Percentiles rank a stretch among this genome's conserved stretches.
Conservation (phyloP, 225 moss, liverwort and hornwort species). For the Neckera pumila region DNA sequence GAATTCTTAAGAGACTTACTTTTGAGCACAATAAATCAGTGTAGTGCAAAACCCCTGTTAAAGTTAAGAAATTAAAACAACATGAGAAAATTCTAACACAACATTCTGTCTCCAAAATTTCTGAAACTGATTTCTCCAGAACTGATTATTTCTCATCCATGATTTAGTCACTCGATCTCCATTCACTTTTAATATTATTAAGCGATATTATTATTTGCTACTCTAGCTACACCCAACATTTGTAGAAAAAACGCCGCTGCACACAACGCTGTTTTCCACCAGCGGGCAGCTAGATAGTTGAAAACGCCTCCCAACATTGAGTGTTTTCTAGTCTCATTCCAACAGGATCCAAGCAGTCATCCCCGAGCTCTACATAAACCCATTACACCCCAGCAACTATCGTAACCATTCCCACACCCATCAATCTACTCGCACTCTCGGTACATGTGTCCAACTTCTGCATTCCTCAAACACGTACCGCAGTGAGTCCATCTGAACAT, state of each 20-base stretch:
- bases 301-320: not conserved
- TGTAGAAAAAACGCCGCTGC: too few relatives aligned
- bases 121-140: not conserved
- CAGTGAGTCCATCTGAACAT: not conserved
- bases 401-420: not conserved
- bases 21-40: not conserved
- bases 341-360: not conserved
- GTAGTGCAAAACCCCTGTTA: not conserved
- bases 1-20: not conserved
- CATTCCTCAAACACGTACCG: not conserved
- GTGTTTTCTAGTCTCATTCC: not conserved
- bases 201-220: not conserved
- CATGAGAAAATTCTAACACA: not conserved
- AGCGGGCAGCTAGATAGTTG: not conserved
- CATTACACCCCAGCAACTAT: not conserved
- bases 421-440: not conserved
- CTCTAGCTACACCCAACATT: not conserved
- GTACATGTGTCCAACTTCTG: not conserved
- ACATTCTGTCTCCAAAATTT: not conserved
- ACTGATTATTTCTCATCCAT: not conserved
- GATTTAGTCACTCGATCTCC: not conserved
- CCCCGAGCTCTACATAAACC: not conserved
- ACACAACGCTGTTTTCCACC: too few relatives aligned
- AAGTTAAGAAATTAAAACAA: not conserved
- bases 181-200: not conserved